Conservation (phyloP, 2,329 filamentous ascomycete species). For the Cercospora sojina region DNA sequence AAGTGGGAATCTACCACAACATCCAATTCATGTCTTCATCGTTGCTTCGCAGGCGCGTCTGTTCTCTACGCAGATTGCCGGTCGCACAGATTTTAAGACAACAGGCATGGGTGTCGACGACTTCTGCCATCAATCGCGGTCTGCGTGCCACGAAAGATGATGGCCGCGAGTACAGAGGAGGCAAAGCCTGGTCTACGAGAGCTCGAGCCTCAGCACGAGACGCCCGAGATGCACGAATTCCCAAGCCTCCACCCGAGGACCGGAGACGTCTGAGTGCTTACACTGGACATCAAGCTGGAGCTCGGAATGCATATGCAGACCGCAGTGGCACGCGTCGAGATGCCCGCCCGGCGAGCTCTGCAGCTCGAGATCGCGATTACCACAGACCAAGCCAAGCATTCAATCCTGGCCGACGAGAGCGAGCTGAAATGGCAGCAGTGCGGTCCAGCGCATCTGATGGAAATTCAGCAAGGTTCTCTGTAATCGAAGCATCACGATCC, state of each 20-base stretch:
- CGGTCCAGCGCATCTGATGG: neutral
- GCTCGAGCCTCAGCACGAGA: conserved; percentile 1
- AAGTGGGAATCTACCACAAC: neutral
- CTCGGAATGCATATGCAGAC: neutral
- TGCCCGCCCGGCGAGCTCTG: neutral
- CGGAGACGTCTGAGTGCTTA: conserved; percentile 12
- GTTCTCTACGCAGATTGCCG: conserved; percentile 17
- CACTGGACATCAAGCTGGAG: neutral
- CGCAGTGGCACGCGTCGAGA: neutral
- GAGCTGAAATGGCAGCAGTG: neutral
- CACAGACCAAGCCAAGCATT: neutral
- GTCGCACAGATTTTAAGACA: neutral
- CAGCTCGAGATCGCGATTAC: neutral
- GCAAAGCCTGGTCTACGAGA: conserved; percentile 17
- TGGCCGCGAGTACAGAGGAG: conserved; percentile 16
- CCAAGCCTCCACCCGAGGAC: neutral
- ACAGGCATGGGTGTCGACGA: conserved; percentile 53
- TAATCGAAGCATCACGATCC: neutral
- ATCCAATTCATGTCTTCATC: conserved; percentile 13
- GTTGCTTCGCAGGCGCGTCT: conserved; percentile 15
- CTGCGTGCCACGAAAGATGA: conserved; percentile 47
- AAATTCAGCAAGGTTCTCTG: neutral
- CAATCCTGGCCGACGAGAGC: conserved; percentile 9
- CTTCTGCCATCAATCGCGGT: conserved; percentile 67
- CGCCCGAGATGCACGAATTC: neutral